Conservation (phyloP, 306 rosid species). For the Pterocarpus macrocarpus region DNA sequence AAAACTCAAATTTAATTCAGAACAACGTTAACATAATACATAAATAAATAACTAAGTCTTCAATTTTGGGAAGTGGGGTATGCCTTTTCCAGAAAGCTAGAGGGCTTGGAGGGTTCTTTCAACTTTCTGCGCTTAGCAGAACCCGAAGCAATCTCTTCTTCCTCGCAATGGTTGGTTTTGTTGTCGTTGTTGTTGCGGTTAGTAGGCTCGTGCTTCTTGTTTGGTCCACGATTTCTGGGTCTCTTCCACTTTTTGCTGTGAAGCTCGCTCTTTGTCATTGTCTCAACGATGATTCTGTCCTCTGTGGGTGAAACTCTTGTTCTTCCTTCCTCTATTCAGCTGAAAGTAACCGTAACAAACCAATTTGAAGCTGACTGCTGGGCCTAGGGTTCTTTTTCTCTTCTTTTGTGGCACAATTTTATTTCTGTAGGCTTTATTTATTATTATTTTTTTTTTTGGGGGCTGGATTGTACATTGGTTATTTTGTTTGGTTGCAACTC, state of each 20-base stretch:
- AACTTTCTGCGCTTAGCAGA: conserved; percentile 49
- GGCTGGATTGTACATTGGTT: too few species aligned
- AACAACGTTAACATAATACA: neutral
- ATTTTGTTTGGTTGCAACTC: too few species aligned
- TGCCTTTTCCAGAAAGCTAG: conserved; percentile 77
- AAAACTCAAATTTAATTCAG: neutral
- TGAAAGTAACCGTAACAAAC: neutral
- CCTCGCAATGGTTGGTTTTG: neutral
- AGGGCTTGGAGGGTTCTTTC: conserved; percentile 53
- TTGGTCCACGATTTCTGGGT: conserved; percentile 34
- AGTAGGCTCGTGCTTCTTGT: conserved; percentile 14
- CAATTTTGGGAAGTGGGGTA: neutral
- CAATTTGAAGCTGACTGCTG: neutral
- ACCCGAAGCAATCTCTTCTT: conserved; percentile 23
- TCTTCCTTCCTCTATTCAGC: neutral
- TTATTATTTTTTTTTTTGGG: too few species aligned
- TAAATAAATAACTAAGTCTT: neutral
- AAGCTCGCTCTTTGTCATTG: conserved; percentile 53
- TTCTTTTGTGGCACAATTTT: too few species aligned
- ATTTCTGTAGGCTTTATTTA: too few species aligned
- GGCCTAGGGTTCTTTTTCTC: neutral
- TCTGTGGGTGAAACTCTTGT: neutral
- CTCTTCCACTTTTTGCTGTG: conserved; percentile 66
- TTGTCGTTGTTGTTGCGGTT: neutral
- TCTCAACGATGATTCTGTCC: neutral